Evolutionary conservation across 495 filamentous ascomycete species (phyloP), one percentile per base, ranked within the genome.

Genomic region (Tuber microsphaerosporum): DNA sequence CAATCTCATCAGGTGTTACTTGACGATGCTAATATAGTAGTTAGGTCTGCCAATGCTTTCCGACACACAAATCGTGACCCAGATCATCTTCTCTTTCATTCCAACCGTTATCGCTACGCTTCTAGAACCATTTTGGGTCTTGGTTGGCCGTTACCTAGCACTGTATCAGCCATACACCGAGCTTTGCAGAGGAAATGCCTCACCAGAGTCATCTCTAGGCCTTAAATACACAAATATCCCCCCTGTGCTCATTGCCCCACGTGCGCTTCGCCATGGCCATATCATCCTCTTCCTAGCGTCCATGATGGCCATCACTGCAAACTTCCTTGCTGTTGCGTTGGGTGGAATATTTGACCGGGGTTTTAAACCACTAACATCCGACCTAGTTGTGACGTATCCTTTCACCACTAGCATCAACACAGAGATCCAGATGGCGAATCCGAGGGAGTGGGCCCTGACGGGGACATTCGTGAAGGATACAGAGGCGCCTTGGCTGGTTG

Each of bases 111-210:
- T 87, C 43, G 84, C 85, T 0, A 87, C 87, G 0, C 70, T 85
- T 0, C 77, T 86, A 0, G 87, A 89, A 69, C 85, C 87, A 0
- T 81, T 85, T 10, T 86, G 86, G 83, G 79, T 86, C 2, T 73
- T 88, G 0, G 56, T 89, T 0, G 85, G 85, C 65, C 83, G 86
- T 0, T 71, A 84, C 1, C 71, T 86, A 6, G 87, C 85, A 51
- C 45, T 87, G 12, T 74, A 87, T 2, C 82, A 86, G 73, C 86
- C 87, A 16, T 85, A 87, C 61, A 83, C 86, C 34, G 17, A 37
- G 34, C 34, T 37, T 37, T 2, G 34, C 34, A 37, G 34, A 37
- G 56, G 34, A 37, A 37, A 37, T 37, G 34, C 34, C 1, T 37
- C 34, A 1, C 34, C 34, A 37, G 34, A 37, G 1, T 37, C 34